Evolutionary conservation across 805 yeast genomes (phyloP), one percentile per base, ranked within the genome.

Genomic region (Candida gorgasii): DNA sequence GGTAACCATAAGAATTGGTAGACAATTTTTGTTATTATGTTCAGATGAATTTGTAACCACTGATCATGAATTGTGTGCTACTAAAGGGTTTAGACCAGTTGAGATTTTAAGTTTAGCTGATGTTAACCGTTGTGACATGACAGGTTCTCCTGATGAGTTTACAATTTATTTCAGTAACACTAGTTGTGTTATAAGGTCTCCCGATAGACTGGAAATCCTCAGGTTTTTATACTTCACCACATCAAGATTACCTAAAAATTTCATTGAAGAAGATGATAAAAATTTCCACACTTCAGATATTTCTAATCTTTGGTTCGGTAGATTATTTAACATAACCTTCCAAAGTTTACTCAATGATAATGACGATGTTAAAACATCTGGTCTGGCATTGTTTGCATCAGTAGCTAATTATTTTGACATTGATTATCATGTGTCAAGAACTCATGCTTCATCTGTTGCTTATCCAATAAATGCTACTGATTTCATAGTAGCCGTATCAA

Each of bases 391-490:
- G 6, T 65, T 86, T 46, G 78, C 84, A 1, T 76, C 85, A 0
- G 63, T 86, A 23, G 78, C 82, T n/a, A 63, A 70, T 2, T 73
- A 81, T 15, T 84, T 82, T 58, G 70, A 76, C 11, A 57, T 87
- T 24, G 77, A 79, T 32, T 72, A 80, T 48, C 90, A 86, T 0
- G 70, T 78, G 22, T 71, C 73, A 2, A 65, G 80, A 17, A 75
- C 72, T 12, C 74, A 74, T 33, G 75, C 86, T 1, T 74, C 75
- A 6, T 84, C 77, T 20, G 74, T 83, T 15, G 76, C 81, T 12
- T 81, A 86, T 51, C 95, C 95, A 1, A 73, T 77, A 27, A 84
- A 84, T 50, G 76, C 80, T 35, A 73, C 80, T 5, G 75, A 79
- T 8, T 84, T 82, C 62, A 76, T 85, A 9, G 73, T 75, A 2